These are phyloP conservation scores for Tylopilus sp. DNA, from an alignment of 1,284 basidiomycete genomes.

Conservation along the genomic window DNA sequence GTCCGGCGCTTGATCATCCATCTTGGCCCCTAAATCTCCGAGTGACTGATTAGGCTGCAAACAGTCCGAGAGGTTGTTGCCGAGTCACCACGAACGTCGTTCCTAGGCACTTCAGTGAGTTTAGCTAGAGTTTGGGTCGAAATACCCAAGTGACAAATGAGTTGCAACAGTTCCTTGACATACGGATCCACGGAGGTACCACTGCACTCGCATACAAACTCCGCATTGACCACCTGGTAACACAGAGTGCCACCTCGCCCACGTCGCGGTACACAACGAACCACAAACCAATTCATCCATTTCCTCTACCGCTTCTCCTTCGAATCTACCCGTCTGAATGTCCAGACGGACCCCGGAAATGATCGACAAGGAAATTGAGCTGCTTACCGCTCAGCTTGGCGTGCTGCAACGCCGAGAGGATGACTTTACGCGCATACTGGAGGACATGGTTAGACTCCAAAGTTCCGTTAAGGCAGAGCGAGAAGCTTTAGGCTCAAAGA, in stretches of 20 bases:
- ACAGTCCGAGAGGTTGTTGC: no score
- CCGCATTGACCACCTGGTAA: conserved; percentile 1
- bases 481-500: conserved; percentile 28
- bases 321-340: conserved; percentile 15
- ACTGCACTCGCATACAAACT: conserved; percentile 1
- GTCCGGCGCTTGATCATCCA: no score
- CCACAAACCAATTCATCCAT: background rate
- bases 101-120: no score
- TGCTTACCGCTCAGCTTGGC: conserved; percentile 40
- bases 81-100: no score
- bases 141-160: no score
- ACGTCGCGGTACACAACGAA: conserved; percentile 3
- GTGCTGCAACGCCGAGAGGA: conserved; percentile 39
- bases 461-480: conserved; percentile 37
- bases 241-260: background rate
- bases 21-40: no score
- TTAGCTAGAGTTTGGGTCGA: no score
- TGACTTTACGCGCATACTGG: conserved; percentile 40
- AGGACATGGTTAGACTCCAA: conserved; percentile 41
- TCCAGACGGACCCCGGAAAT: conserved; percentile 17
- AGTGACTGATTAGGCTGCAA: no score
- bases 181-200: no score
- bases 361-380: conserved; percentile 38
- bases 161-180: no score
- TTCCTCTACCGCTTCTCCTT: background rate